A percentile compares a stretch with the other conserved stretches of the same genome.
phyloP scores from a whole-genome alignment of 2,329 filamentous ascomycete genomes.

The Truncatella angustata region DNA sequence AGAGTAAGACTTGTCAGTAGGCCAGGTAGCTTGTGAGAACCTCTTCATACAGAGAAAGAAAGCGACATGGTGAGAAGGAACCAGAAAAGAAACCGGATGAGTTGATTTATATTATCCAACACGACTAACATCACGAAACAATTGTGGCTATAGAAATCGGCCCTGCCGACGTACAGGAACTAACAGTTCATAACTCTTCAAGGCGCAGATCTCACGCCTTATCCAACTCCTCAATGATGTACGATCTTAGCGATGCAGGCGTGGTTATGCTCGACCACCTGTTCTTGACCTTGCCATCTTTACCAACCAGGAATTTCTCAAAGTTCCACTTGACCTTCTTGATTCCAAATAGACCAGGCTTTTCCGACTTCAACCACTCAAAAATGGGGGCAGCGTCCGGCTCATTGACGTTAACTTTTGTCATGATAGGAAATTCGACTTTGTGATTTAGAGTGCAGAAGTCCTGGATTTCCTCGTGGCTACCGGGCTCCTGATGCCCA shows the following conservation, averaged over 20 bases:
- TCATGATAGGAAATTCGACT: constrained; percentile 85
- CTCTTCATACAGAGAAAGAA: background rate
- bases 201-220: constrained; percentile 39
- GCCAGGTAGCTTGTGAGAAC: no score
- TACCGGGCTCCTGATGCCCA: constrained; percentile 82
- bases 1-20: no score
- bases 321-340: constrained; percentile 99
- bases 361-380: constrained; percentile 70
- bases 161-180: no score
- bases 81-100: background rate
- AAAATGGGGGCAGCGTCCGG: constrained; percentile 75
- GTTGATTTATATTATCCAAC: no score
- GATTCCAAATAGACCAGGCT: constrained; percentile 81
- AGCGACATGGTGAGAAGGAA: constrained; percentile 10
- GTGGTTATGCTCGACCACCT: constrained; percentile 88
- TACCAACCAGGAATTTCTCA: constrained; percentile 92
- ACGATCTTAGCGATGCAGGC: constrained; percentile 74
- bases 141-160: no score
- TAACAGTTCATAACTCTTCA: no score
- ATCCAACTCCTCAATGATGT: constrained; percentile 72
- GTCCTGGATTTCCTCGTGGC: constrained; percentile 74
- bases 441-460: constrained; percentile 95
- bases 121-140: no score
- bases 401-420: constrained; percentile 94
- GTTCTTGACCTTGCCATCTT: constrained; percentile 80